Base-by-base conservation (phyloP, 139 green algal species). In the Tetraselmis striata region DNA sequence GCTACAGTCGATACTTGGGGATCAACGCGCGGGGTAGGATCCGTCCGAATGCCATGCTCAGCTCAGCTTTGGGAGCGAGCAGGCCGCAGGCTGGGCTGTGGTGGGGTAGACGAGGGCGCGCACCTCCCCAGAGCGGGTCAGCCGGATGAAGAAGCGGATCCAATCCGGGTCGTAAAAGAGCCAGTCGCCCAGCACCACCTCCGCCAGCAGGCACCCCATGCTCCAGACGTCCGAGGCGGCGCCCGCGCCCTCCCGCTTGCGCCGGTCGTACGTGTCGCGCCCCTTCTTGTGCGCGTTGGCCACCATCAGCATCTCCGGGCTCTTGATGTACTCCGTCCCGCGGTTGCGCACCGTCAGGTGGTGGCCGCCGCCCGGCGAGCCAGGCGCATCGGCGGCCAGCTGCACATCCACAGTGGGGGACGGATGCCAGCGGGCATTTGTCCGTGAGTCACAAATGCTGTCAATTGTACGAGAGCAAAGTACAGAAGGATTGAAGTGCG, bases 301-400 rank as follows among this genome's bases (percentile, higher is more conserved):
- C 2, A 94, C 84, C 32, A 93, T 59, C 2, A 97, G 90, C 94
- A 97, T 97, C 88, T 97, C 94, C 0, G 94, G 94, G 22, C 84
- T 92, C 87, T 95, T 96, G 81, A 94, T 91, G 74, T 87, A 91
- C 85, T 97, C 93, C 0, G 94, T 97, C 77, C 94, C 94, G 23
- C 93, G 85, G 76, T 89, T 86, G 59, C 86, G 88, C n/a, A 59
- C 23, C 76, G 76, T 80, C 28, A 23, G 23, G 28, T n/a, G 74
- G 45, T 18, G 11, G 45, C 45, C 45, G 5, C 45, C 45, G 5
- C 45, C 45, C 45, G 45, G 11, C 45, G n/a, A n/a, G n/a, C n/a
- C n/a, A n/a, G n/a, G n/a, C n/a, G n/a, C n/a, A n/a, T n/a, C n/a
- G n/a, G n/a, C n/a, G n/a, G n/a, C n/a, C n/a, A n/a, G n/a, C n/a